These are phyloP conservation scores for Neocucurbitaria cava DNA, from an alignment of 2,329 filamentous ascomycete genomes.

Conservation along the genomic window DNA sequence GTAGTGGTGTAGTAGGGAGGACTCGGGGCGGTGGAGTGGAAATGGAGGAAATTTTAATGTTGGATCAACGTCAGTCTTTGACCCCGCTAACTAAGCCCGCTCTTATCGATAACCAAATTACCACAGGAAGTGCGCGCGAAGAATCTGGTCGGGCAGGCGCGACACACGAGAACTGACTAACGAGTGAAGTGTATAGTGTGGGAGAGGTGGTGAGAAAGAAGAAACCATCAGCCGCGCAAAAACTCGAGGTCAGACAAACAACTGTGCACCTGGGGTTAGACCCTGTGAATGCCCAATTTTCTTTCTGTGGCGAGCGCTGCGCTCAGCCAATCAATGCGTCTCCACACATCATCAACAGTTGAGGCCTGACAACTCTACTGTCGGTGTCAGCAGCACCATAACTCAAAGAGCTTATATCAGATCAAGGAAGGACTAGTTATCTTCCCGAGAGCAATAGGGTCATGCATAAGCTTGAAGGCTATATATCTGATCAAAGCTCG, in stretches of 20 bases:
- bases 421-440: too few relatives aligned
- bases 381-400: not conserved
- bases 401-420: too few relatives aligned
- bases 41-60: conserved; percentile 34
- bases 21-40: conserved; percentile 29
- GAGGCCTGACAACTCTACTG: conserved; percentile 8
- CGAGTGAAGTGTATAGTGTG: conserved; percentile 16
- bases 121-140: conserved; percentile 8
- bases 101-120: conserved; percentile 25
- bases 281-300: conserved; percentile 30
- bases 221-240: conserved; percentile 6
- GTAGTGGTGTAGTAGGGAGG: conserved; percentile 18
- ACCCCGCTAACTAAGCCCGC: conserved; percentile 32
- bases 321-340: conserved; percentile 27
- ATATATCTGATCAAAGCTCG: too few relatives aligned
- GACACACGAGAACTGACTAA: conserved; percentile 17
- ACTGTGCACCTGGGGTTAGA: too few relatives aligned
- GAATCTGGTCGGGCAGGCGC: conserved; percentile 9
- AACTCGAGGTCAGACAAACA: conserved; percentile 14
- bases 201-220: conserved; percentile 3
- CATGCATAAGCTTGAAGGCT: too few relatives aligned
- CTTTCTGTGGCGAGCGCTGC: conserved; percentile 26
- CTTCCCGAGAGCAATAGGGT: too few relatives aligned
- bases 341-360: conserved; percentile 27
- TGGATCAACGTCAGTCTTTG: conserved; percentile 25